Conservation (phyloP, 2,329 filamentous ascomycete genomes). For the Ascochyta lentis region DNA sequence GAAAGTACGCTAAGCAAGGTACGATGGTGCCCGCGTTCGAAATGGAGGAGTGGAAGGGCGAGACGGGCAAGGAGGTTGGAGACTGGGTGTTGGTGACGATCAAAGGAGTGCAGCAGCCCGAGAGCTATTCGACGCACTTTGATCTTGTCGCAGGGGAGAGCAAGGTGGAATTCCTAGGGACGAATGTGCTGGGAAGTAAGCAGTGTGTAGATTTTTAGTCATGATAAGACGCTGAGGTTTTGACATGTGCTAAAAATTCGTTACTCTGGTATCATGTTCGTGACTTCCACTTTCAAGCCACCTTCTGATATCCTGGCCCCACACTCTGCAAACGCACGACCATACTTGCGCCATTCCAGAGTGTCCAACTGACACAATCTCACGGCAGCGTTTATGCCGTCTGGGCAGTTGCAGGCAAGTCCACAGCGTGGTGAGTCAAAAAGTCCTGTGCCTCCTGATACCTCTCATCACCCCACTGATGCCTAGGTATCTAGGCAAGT, state of each 20-base stretch:
- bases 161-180: not conserved
- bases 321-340: too few relatives aligned
- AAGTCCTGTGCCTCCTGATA: not conserved
- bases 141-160: conserved; percentile 9
- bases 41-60: conserved; percentile 12
- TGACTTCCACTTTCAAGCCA: not conserved
- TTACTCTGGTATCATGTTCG: not conserved
- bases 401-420: too few relatives aligned
- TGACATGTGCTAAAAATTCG: not conserved
- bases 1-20: conserved; percentile 5
- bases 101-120: conserved; percentile 2
- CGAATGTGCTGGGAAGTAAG: not conserved
- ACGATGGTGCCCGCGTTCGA: conserved; percentile 4
- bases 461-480: not conserved
- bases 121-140: conserved; percentile 5
- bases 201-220: conserved; percentile 1
- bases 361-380: too few relatives aligned
- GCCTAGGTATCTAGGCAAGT: not conserved
- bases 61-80: not conserved
- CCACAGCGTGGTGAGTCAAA: too few relatives aligned
- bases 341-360: too few relatives aligned
- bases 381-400: too few relatives aligned
- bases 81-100: conserved; percentile 1
- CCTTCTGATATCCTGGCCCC: too few relatives aligned
- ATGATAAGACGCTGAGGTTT: not conserved